Evolutionary conservation across 148 eudicot genomes (phyloP).

Genomic region (Chenopodium berlandieri): DNA sequence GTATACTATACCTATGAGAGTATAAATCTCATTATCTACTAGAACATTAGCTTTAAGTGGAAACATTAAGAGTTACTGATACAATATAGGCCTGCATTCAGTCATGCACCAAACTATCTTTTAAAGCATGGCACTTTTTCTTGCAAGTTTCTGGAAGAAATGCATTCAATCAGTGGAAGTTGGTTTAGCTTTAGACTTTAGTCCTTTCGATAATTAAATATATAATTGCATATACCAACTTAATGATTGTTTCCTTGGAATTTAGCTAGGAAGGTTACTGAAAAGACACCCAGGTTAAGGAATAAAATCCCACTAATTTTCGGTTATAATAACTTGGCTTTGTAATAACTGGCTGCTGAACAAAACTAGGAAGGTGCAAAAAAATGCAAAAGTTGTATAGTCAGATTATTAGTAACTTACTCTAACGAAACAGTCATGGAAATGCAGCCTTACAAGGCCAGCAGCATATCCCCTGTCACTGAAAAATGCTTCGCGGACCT

Average conservation of each 20-base stretch:
- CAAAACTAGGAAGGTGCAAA: not conserved
- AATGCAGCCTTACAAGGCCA: slow-evolving; percentile 65
- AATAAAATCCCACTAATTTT: not conserved
- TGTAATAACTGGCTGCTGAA: not conserved
- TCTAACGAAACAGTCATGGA: slow-evolving; percentile 76
- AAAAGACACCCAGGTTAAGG: not conserved
- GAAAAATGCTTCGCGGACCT: slow-evolving; percentile 41
- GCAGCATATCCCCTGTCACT: slow-evolving; percentile 52
- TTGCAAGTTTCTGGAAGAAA: slow-evolving; percentile 5
- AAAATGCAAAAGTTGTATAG: too few species aligned
- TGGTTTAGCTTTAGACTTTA: not conserved
- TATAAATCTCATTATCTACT: not conserved
- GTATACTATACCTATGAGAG: not conserved
- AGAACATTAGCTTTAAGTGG: not conserved
- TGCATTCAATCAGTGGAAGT: not conserved
- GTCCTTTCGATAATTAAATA: too few species aligned
- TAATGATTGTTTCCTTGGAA: not conserved
- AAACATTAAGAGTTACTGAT: not conserved
- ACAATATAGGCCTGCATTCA: not conserved
- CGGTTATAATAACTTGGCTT: not conserved
- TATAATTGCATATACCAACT: too few species aligned
- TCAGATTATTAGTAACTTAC: slow-evolving; percentile 29
- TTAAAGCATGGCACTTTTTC: not conserved
- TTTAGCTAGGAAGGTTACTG: not conserved
- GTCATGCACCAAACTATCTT: not conserved